Conservation (phyloP, 768 basidiomycete species). For the Calocybe indica region DNA sequence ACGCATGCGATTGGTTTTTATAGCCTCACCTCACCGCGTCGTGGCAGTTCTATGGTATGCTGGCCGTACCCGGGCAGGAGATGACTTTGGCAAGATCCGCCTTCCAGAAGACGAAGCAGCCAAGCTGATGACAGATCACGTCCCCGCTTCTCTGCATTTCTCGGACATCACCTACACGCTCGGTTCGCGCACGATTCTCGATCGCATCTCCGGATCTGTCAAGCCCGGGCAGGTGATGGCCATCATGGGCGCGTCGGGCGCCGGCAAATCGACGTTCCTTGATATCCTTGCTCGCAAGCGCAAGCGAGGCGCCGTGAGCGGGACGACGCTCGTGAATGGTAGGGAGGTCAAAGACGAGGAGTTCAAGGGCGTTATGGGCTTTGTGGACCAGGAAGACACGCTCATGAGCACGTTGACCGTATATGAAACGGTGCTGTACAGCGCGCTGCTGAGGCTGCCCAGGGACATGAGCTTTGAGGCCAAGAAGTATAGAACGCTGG, state of each 20-base stretch:
- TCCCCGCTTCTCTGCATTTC: conserved; percentile 93
- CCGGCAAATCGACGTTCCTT: conserved; percentile 93
- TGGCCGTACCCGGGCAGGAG: conserved; percentile 62
- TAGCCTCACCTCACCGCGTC: background rate
- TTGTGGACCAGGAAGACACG: conserved; percentile 98
- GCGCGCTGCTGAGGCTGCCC: conserved; percentile 84
- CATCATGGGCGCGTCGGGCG: conserved; percentile 95
- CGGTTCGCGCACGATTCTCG: conserved; percentile 61
- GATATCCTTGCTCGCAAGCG: conserved; percentile 91
- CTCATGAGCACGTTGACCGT: conserved; percentile 96
- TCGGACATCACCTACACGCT: conserved; percentile 77
- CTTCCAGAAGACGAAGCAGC: conserved; percentile 78
- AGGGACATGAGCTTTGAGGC: conserved; percentile 93
- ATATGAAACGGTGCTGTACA: conserved; percentile 95
- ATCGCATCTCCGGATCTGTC: conserved; percentile 74
- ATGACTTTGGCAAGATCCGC: conserved; percentile 66
- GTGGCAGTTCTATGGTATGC: conserved; percentile 79
- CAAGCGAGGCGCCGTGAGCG: conserved; percentile 74
- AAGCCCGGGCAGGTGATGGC: conserved; percentile 90
- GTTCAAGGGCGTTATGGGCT: conserved; percentile 86
- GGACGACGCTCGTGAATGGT: conserved; percentile 82
- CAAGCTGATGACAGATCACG: conserved; percentile 89
- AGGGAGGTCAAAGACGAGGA: conserved; percentile 64
- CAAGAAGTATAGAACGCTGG: conserved; percentile 91
- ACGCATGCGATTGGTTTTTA: background rate